Percentiles rank a stretch among this genome's conserved stretches.
Evolutionary conservation across 768 basidiomycete genomes (phyloP).

Genomic region (Trametes meyenii): DNA sequence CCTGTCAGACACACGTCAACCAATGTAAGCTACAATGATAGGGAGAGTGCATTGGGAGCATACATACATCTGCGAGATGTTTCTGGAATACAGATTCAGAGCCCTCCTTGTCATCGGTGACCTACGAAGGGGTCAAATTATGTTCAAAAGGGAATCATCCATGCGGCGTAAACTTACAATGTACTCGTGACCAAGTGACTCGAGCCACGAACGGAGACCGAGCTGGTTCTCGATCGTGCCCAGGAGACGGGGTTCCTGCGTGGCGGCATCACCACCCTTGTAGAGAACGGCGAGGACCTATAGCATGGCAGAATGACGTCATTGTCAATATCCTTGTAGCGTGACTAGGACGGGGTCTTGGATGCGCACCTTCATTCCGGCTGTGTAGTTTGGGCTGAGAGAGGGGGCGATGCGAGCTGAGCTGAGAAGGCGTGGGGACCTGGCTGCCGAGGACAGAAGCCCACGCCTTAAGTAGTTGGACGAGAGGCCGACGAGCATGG

Average conservation of each 20-base stretch:
- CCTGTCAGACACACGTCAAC: constrained; percentile 41
- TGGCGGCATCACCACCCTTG: constrained; percentile 65
- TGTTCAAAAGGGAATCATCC: not conserved
- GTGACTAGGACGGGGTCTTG: not conserved
- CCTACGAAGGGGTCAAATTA: constrained; percentile 41
- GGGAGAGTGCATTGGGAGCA: too few relatives aligned
- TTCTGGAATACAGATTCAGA: constrained; percentile 81
- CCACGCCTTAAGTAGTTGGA: constrained; percentile 23
- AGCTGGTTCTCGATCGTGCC: constrained; percentile 86
- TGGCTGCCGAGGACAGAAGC: constrained; percentile 14
- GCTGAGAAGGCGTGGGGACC: constrained; percentile 26
- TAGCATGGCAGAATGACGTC: constrained; percentile 5
- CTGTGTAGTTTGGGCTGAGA: constrained; percentile 2
- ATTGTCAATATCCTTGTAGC: not conserved
- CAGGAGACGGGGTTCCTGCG: constrained; percentile 71
- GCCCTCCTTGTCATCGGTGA: constrained; percentile 83
- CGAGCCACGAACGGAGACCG: constrained; percentile 70
- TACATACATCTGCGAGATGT: constrained; percentile 70
- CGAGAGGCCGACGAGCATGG: constrained; percentile 22
- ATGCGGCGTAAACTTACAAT: constrained; percentile 47
- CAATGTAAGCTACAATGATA: not conserved
- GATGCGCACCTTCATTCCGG: constrained; percentile 28
- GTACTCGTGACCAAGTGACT: constrained; percentile 72
- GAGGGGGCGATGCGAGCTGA: constrained; percentile 20
- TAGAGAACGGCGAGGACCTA: constrained; percentile 79